A percentile compares a stretch with the other conserved stretches of the same genome.
These are phyloP conservation scores for Saccharomycopsis microspora DNA, from an alignment of 805 yeast species.

Conservation along the genomic window DNA sequence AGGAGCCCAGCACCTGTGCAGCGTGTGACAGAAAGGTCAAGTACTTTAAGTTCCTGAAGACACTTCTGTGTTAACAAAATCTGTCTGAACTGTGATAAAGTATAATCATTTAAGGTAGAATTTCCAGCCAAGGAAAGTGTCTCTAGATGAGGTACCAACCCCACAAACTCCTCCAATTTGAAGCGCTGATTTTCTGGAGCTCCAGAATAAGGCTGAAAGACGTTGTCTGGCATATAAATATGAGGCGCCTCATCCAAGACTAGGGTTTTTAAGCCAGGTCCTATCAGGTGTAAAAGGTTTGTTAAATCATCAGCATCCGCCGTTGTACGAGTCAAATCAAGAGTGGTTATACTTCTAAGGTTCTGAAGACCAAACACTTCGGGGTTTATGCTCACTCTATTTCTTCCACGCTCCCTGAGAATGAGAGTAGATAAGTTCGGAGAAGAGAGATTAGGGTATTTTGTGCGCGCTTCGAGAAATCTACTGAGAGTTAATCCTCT, in stretches of 20 bases:
- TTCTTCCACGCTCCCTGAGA: background rate
- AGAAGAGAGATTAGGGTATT: background rate
- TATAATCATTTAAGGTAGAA: background rate
- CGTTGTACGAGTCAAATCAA: background rate
- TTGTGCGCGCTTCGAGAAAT: background rate
- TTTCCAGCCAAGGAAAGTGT: background rate
- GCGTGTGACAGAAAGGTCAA: slow-evolving; percentile 11
- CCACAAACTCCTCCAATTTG: slow-evolving; percentile 6
- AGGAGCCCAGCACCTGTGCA: slow-evolving; percentile 12
- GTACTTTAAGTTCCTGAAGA: background rate
- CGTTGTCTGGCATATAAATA: slow-evolving; percentile 2
- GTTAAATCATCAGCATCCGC: background rate
- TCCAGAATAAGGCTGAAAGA: background rate
- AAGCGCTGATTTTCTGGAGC: background rate
- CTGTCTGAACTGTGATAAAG: background rate
- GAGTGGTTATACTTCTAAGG: background rate
- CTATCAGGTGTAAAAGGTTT: slow-evolving; percentile 3
- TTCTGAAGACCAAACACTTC: background rate
- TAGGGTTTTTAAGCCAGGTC: background rate
- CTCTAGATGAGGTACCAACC: slow-evolving; percentile 4
- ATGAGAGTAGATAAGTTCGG: background rate
- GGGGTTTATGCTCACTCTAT: background rate
- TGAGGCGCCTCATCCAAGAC: slow-evolving; percentile 4
- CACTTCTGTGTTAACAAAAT: background rate
- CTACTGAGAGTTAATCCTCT: background rate